Percentiles rank a stretch among this genome's conserved stretches.
These are phyloP conservation scores for Neohortaea acidophila DNA, from an alignment of 495 filamentous ascomycete genomes.

Conservation along the genomic window DNA sequence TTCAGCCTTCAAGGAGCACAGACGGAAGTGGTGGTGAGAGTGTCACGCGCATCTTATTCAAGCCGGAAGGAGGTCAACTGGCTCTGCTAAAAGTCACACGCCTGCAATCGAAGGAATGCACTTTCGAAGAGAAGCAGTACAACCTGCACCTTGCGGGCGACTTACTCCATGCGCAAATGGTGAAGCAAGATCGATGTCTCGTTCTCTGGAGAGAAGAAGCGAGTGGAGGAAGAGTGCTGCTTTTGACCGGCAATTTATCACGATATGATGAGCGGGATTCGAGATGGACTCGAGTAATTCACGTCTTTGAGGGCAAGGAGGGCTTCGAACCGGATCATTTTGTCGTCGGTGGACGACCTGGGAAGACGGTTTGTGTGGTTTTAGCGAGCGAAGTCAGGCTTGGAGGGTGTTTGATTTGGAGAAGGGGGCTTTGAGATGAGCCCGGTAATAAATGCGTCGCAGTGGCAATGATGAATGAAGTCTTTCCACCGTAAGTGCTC, in stretches of 20 bases:
- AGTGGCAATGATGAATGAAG: too few relatives aligned
- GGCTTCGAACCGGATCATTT: conserved; percentile 21
- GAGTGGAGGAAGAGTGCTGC: neutral
- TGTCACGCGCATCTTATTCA: neutral
- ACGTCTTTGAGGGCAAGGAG: conserved; percentile 13
- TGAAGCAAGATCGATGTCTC: neutral
- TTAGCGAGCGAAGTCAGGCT: conserved; percentile 20
- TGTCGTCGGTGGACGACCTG: conserved; percentile 23
- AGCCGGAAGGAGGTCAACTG: neutral
- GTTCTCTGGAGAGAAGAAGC: neutral
- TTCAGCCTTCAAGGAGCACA: neutral
- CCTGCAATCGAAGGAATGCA: neutral
- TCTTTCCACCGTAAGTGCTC: too few relatives aligned
- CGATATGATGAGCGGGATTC: neutral
- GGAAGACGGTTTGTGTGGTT: conserved; percentile 20
- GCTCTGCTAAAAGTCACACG: neutral
- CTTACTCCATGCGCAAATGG: neutral
- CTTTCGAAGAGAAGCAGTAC: neutral
- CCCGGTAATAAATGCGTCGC: too few relatives aligned
- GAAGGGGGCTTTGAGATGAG: too few relatives aligned
- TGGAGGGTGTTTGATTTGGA: conserved; percentile 24
- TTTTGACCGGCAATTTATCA: conserved; percentile 1
- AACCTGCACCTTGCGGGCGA: neutral
- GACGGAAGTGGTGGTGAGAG: neutral
- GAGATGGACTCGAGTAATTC: conserved; percentile 1